Evolutionary conservation across 495 filamentous ascomycete species (phyloP), one percentile per base, ranked within the genome.

Genomic region (Penicillium egyptiacum): DNA sequence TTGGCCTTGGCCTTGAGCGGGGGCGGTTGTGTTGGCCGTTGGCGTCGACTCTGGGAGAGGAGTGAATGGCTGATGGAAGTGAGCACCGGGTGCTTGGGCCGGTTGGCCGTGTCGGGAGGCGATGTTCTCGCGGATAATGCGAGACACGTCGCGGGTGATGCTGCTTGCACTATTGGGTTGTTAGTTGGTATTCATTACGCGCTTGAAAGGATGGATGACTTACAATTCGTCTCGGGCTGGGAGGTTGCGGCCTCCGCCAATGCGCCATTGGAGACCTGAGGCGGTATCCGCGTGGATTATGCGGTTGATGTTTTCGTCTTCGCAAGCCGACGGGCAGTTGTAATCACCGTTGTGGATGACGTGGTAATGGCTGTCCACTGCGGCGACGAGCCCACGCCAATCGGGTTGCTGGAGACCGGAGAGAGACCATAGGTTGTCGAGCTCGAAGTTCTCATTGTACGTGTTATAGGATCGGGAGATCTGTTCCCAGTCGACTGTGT

Each of bases 311-410:
- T 76, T 74, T 4, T 51, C 52, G 46, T 72, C 59, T 52, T 77
- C 77, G 46, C 75, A 78, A 8, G 26, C 26, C 1, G 61, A 10
- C 0, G 62, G 46, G 56, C 75, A 77, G 0, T 71, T 57, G 52
- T 58, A 70, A 10, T 59, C 58, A 5, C 70, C 76, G 40, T 71
- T 55, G 57, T 78, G 75, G 23, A 73, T 31, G 7, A 75, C 59
- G 26, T 75, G 68, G 50, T 75, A 78, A 54, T 80, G 75, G 51
- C 71, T 76, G 54, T 80, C 75, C 10, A 80, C 67, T n/a, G 75
- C 76, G 17, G 77, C 75, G 2, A 80, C 76, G 10, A 80, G 35
- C 0, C 74, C 74, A 35, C 73, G 72, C 72, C 74, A 80, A 41
- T 78, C 72, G 8, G 74, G 70, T 41, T 73, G 71, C 50, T 76